Base-by-base conservation (phyloP, 371 early-diverging fungal species). In the Apophysomyces sp. region DNA sequence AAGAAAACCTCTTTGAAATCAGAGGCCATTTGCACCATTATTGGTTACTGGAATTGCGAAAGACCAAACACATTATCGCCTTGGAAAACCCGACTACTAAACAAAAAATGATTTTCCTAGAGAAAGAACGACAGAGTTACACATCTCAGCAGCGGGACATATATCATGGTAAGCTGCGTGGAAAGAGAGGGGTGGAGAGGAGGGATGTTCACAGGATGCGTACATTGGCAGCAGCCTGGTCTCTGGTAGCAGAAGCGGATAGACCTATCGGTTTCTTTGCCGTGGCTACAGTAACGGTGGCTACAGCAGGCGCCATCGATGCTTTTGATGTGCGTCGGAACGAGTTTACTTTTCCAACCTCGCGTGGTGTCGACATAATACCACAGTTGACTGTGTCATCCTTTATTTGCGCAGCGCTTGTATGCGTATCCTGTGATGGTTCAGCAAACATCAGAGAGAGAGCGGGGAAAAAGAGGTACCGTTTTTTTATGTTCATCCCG, bases 401-500 rank as follows among this genome's bases (percentile, higher is more conserved):
- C n/a, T 37, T n/a, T 3, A 37, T 11, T 2, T 11, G 37, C 37
- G 2, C 37, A 2, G 11, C 37, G 5, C n/a, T 2, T 37, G 37
- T 37, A 13, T 37, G n/a, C n/a, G n/a, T n/a, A n/a, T n/a, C n/a
- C n/a, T n/a, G n/a, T n/a, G n/a, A n/a, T n/a, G n/a, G n/a, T n/a
- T n/a, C n/a, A n/a, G n/a, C 37, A 37, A 37, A 37, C 15, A 11
- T 11, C 37, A 13, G 2, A 2, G 37, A 9, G 3, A 2, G 11
- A 2, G 37, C n/a, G 11, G n/a, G 37, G 5, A 37, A 11, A 2
- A 37, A 3, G 11, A 13, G 2, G 37, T n/a, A 15, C 4, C 16
- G 37, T 24, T 56, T 37, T 18, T 8, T 32, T 54, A 8, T 32
- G 55, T n/a, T 16, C 31, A 60, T 61, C 63, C 61, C 18, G 61